Evolutionary conservation across 2,329 filamentous ascomycete genomes (phyloP).

Genomic region (Bretziella fagacearum): DNA sequence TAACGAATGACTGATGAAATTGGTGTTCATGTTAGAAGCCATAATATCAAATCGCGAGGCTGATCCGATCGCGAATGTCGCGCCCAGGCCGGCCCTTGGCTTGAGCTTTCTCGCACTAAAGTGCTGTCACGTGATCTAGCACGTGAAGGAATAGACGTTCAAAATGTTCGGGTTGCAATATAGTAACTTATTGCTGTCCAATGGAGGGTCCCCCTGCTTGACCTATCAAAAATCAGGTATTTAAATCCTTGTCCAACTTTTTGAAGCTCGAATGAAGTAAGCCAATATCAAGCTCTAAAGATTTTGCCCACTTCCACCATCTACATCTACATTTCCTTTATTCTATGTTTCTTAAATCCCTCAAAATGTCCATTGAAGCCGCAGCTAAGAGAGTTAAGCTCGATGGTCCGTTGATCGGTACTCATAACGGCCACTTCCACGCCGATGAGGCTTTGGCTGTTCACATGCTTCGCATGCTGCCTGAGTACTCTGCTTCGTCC

Average conservation of each 20-base stretch:
- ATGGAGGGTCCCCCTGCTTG: neutral
- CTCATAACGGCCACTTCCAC: conserved; percentile 97
- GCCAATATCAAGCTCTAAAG: neutral
- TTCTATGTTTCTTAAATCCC: conserved; percentile 24
- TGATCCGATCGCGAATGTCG: conserved; percentile 14
- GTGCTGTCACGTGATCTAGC: neutral
- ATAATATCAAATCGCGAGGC: conserved; percentile 11
- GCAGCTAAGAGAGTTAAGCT: conserved; percentile 75
- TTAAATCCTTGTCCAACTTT: conserved; percentile 5
- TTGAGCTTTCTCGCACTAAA: neutral
- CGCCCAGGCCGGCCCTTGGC: conserved; percentile 6
- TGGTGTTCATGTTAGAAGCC: conserved; percentile 7
- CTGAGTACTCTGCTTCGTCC: conserved; percentile 53
- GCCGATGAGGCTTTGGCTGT: conserved; percentile 95
- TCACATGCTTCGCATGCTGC: conserved; percentile 82
- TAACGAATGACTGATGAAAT: conserved; percentile 3
- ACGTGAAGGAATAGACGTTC: neutral
- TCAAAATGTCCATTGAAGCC: conserved; percentile 44
- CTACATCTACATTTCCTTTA: neutral
- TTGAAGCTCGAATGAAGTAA: neutral
- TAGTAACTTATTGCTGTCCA: neutral
- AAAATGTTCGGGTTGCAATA: too few relatives aligned
- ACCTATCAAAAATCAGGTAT: conserved; percentile 5
- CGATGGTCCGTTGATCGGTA: conserved; percentile 49
- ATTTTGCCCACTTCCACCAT: neutral